phyloP scores from a whole-genome alignment of 2,329 filamentous ascomycete species.

The Alternaria tenuissima region DNA sequence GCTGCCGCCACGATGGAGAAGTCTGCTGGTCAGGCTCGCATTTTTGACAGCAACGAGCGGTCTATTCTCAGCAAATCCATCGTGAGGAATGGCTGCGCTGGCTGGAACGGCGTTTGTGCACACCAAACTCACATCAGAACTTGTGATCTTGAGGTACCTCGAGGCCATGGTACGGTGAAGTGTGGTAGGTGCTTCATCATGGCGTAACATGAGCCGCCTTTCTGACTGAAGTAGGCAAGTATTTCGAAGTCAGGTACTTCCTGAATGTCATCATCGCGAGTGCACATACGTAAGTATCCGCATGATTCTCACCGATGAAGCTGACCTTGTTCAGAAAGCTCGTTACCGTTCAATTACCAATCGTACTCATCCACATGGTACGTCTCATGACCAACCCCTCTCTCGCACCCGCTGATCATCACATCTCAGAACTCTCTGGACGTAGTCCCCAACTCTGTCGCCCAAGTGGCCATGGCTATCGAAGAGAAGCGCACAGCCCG shows the following conservation, averaged over 20 bases:
- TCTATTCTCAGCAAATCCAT: conserved; percentile 55
- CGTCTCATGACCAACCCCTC: neutral
- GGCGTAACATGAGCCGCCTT: neutral
- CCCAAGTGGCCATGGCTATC: conserved; percentile 64
- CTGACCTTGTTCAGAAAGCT: conserved; percentile 52
- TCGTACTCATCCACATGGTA: conserved; percentile 65
- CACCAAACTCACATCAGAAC: conserved; percentile 58
- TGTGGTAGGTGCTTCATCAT: conserved; percentile 50
- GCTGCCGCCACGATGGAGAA: conserved; percentile 60
- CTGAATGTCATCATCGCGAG: conserved; percentile 60
- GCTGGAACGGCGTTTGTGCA: conserved; percentile 59
- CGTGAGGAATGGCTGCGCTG: conserved; percentile 54
- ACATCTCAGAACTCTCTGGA: conserved; percentile 60
- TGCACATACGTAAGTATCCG: conserved; percentile 51
- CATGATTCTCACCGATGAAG: neutral
- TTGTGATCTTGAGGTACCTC: conserved; percentile 60
- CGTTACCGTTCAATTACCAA: conserved; percentile 63
- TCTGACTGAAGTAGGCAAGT: conserved; percentile 55
- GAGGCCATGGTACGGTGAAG: conserved; percentile 60
- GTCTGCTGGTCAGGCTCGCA: conserved; percentile 60
- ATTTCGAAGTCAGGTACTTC: conserved; percentile 65
- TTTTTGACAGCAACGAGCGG: conserved; percentile 62
- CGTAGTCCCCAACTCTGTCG: conserved; percentile 63
- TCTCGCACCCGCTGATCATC: neutral
- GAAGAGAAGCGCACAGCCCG: conserved; percentile 57